These are phyloP conservation scores for Prunus salicina DNA, from an alignment of 306 rosid genomes.

Conservation along the genomic window DNA sequence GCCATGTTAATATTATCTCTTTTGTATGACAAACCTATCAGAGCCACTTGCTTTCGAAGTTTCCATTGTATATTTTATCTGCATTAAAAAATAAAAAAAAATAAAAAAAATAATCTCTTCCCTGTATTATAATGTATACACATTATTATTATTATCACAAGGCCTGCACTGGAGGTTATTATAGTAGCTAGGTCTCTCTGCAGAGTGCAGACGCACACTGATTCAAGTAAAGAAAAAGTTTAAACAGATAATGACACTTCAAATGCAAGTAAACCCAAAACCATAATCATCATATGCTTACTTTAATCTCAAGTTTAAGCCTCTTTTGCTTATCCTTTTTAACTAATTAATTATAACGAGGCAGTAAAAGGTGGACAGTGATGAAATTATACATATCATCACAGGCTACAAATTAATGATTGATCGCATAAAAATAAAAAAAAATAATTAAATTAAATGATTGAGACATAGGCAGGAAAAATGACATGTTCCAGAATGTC, in stretches of 20 bases:
- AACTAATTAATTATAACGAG: not conserved
- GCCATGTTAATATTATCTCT: not conserved
- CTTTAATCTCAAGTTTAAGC: not conserved
- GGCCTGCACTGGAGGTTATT: conserved; percentile 9
- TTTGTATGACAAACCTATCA: conserved; percentile 2
- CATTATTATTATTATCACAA: conserved; percentile 13
- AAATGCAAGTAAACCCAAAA: conserved; percentile 32
- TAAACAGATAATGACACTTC: conserved; percentile 41
- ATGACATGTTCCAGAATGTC: conserved; percentile 21
- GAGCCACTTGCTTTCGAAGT: conserved; percentile 38
- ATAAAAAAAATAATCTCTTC: conserved; percentile 11
- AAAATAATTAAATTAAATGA: conserved; percentile 4
- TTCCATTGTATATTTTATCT: conserved; percentile 1
- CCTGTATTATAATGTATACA: not conserved
- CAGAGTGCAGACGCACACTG: not conserved
- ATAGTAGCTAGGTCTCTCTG: not conserved
- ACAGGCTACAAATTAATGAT: not conserved
- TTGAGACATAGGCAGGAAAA: conserved; percentile 32
- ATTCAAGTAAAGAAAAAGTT: conserved; percentile 16
- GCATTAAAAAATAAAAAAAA: too few species aligned
- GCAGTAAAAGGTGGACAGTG: not conserved
- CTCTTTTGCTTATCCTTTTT: not conserved
- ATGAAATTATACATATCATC: conserved; percentile 17
- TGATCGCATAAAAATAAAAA: too few species aligned
- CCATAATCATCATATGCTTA: not conserved